Base-by-base conservation (phyloP, 2,329 filamentous ascomycete species). In the Scedosporium aurantiacum region DNA sequence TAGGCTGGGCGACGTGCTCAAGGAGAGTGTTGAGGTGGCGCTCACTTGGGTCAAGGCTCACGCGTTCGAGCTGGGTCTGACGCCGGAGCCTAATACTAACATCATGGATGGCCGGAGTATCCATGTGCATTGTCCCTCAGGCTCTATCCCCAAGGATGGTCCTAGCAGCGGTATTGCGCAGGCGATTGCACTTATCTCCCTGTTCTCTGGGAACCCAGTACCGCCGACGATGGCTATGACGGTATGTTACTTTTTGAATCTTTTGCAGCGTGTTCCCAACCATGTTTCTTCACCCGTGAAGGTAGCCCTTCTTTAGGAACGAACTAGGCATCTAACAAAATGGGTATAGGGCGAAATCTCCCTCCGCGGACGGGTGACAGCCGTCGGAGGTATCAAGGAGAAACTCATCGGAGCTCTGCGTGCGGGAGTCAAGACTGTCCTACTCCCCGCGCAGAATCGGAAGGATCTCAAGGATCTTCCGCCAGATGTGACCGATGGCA, bases 361-460 rank as follows among this genome's bases (percentile, higher is more conserved):
- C 62, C 83, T 99, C 27, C 84, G 94, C 50, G 94, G 94, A 23
- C 86, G 91, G 65, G 89, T 99, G 62, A 90, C 94, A 75, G 91
- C 93, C 27, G 94, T 99, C 41, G 94, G 94, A 60, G 94, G 94
- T 18, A 97, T 99, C 77, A 97, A 97, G 76, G 93, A 99, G 83
- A 99, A 99, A 75, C 81, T 97, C 60, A 97, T 99, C 70, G 94
- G 94, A 23, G 94, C 94, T 7, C 79, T 95, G 70, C 83, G 93
- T 61, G 94, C 94, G 1, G 94, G 94, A 28, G 93, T 99, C 64
- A 96, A 96, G 81, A 93, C 90, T 37, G 93, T 99, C 6, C 73
- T 99, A 63, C 78, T 99, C 6, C 94, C 94, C 2, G 83, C 87
- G 37, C 88, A 90, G 67, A 99, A 99, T 72, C 83, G 87, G 65